A percentile compares a stretch with the other conserved stretches of the same genome.
Conservation (phyloP, 1,284 basidiomycete genomes). For the Papiliotrema flavescens region DNA sequence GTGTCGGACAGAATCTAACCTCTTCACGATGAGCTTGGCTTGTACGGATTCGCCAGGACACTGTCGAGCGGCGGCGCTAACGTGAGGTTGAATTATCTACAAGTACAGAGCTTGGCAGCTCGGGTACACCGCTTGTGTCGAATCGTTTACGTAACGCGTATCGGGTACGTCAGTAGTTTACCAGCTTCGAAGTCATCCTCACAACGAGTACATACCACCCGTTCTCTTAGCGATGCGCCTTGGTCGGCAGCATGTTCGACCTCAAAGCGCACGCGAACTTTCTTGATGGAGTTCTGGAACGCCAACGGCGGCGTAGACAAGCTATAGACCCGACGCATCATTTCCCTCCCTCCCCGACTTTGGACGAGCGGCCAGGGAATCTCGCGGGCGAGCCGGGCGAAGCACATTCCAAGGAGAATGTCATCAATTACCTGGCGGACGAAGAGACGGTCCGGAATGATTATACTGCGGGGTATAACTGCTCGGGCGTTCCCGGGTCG, state of each 20-base stretch:
- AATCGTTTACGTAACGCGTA: too few species aligned
- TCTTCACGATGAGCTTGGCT: too few species aligned
- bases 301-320: not conserved
- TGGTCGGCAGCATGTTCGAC: not conserved
- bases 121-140: too few species aligned
- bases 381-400: not conserved
- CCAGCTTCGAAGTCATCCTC: too few species aligned
- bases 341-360: not conserved
- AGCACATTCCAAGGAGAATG: conserved; percentile 17
- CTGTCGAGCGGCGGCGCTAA: too few species aligned
- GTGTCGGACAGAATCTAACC: too few species aligned
- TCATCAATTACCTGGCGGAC: conserved; percentile 71
- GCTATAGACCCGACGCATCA: not conserved
- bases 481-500: conserved; percentile 84
- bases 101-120: too few species aligned
- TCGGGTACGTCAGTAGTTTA: too few species aligned
- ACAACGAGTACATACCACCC: too few species aligned
- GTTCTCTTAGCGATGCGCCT: too few species aligned
- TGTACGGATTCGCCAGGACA: too few species aligned
- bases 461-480: conserved; percentile 85
- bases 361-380: not conserved
- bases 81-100: too few species aligned
- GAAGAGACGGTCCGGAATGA: conserved; percentile 95
- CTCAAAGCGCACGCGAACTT: not conserved
- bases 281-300: not conserved